Conservation (phyloP, 768 basidiomycete genomes). For the Collybia sp. region DNA sequence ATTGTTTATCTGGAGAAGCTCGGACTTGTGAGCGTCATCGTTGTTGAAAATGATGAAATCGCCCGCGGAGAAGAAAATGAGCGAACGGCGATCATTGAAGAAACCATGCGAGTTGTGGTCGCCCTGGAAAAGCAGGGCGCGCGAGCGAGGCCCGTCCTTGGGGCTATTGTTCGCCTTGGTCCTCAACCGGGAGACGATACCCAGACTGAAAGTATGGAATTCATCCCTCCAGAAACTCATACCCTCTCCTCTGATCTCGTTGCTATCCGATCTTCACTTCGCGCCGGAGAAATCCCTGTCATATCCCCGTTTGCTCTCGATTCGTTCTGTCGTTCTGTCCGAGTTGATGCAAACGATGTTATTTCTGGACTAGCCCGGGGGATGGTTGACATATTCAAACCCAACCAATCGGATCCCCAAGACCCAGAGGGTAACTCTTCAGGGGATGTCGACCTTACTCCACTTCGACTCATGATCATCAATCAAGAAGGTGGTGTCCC, state of each 20-base stretch:
- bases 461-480: conserved; percentile 95
- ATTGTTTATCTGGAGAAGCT: conserved; percentile 95
- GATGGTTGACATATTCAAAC: conserved; percentile 59
- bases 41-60: conserved; percentile 85
- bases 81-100: conserved; percentile 61
- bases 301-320: conserved; percentile 91
- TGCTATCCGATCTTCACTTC: conserved; percentile 83
- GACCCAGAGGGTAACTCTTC: conserved; percentile 35
- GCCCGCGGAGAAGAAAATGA: conserved; percentile 65
- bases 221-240: conserved; percentile 66
- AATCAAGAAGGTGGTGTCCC: conserved; percentile 96
- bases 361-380: conserved; percentile 83
- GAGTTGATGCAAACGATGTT: conserved; percentile 85
- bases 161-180: conserved; percentile 79
- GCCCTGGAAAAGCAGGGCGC: conserved; percentile 84
- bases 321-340: conserved; percentile 80
- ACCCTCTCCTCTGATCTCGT: conserved; percentile 76
- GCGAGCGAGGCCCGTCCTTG: conserved; percentile 82
- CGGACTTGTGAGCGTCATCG: conserved; percentile 92
- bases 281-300: conserved; percentile 94
- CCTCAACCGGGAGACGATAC: conserved; percentile 56
- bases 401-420: conserved; percentile 19
- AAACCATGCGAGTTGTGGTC: conserved; percentile 80
- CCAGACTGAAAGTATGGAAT: conserved; percentile 20
- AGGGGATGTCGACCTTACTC: conserved; percentile 76